Evolutionary conservation across 768 basidiomycete species (phyloP).

Genomic region (Collybiopsis luxurians): DNA sequence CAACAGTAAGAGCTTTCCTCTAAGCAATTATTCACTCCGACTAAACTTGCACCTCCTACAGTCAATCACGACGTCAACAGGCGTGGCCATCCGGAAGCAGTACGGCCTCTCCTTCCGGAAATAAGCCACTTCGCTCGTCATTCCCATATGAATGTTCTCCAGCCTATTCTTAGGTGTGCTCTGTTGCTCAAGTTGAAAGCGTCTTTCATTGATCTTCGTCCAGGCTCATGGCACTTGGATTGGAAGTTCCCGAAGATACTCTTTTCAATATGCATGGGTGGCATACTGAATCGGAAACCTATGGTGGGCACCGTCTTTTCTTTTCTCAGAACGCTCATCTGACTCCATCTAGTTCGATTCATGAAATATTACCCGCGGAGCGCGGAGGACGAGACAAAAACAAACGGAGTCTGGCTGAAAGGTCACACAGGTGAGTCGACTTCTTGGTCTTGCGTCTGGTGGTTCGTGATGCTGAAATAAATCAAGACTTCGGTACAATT

Average conservation of each 20-base stretch:
- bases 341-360: slow-evolving; percentile 31
- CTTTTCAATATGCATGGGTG: slow-evolving; percentile 39
- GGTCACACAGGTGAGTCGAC: slow-evolving; percentile 40
- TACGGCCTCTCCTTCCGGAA: slow-evolving; percentile 27
- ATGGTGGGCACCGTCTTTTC: slow-evolving; percentile 18
- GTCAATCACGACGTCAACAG: slow-evolving; percentile 32
- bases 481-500: slow-evolving; percentile 40
- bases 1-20: slow-evolving; percentile 30
- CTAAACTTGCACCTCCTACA: slow-evolving; percentile 7
- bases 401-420: slow-evolving; percentile 48
- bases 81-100: slow-evolving; percentile 30
- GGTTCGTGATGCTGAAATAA: not conserved
- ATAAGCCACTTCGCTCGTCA: slow-evolving; percentile 24
- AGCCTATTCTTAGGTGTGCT: slow-evolving; percentile 28
- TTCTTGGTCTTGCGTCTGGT: not conserved
- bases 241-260: slow-evolving; percentile 45
- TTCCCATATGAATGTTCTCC: slow-evolving; percentile 25
- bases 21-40: not conserved
- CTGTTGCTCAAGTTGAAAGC: not conserved
- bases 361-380: slow-evolving; percentile 49
- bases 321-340: not conserved
- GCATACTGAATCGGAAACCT: slow-evolving; percentile 33
- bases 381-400: slow-evolving; percentile 37
- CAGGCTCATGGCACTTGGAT: slow-evolving; percentile 39
- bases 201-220: not conserved